phyloP scores from a whole-genome alignment of 1,139 yeast genomes.

The Blastobotrys malaysiensis region DNA sequence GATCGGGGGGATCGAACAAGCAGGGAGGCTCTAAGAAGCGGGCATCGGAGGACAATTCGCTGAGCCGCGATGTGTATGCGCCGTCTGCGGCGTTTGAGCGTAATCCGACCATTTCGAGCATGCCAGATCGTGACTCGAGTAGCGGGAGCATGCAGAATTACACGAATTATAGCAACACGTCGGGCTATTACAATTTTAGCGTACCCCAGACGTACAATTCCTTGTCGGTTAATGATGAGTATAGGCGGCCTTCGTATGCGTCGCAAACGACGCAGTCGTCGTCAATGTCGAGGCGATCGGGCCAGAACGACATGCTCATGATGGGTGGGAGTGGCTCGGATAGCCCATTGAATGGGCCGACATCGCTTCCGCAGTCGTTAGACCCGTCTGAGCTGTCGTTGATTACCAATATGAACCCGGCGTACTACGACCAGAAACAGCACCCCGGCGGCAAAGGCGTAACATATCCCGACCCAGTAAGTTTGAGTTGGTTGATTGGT shows the following conservation, averaged over 20 bases:
- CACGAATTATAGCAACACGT: neutral
- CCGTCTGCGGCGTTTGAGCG: neutral
- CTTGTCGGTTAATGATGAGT: slow-evolving; percentile 2
- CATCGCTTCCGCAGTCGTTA: slow-evolving; percentile 15
- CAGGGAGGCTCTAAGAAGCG: slow-evolving; percentile 5
- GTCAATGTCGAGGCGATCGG: slow-evolving; percentile 11
- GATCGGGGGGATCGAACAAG: neutral
- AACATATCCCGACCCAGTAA: slow-evolving; percentile 13
- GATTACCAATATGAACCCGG: slow-evolving; percentile 14
- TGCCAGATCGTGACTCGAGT: neutral
- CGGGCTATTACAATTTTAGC: neutral
- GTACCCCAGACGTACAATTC: neutral
- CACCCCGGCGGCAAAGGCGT: neutral
- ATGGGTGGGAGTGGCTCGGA: slow-evolving; percentile 9
- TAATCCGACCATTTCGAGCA: neutral
- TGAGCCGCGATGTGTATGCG: too few relatives aligned
- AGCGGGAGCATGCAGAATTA: neutral
- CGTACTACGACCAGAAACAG: slow-evolving; percentile 2
- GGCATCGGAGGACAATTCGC: slow-evolving; percentile 10
- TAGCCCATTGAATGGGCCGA: slow-evolving; percentile 14
- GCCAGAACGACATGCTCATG: slow-evolving; percentile 2
- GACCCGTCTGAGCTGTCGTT: slow-evolving; percentile 21
- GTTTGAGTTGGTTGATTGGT: neutral
- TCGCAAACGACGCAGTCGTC: slow-evolving; percentile 17
- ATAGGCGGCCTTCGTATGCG: slow-evolving; percentile 17